Evolutionary conservation across 2,329 filamentous ascomycete genomes (phyloP), one percentile per base, ranked within the genome.

Genomic region (Ceratocystis cacaofunesta): DNA sequence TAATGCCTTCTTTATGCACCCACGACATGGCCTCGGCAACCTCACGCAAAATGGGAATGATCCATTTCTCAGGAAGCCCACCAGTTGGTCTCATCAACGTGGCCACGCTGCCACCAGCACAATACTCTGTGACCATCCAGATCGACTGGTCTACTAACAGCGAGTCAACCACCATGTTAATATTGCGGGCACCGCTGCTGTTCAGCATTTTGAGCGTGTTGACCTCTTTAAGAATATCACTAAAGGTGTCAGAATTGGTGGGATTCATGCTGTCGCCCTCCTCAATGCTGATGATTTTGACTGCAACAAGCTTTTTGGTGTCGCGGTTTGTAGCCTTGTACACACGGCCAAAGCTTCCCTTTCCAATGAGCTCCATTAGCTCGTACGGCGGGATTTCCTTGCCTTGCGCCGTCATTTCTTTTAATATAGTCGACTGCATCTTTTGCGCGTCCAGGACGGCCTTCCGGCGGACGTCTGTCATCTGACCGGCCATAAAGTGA

Each of bases 261-360:
- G 82, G 81, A 69, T 85, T 80, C 32, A 83, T 75, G 3, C 77
- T 81, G 72, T 90, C 87, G 66, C 81, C 80, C 70, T 86, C 85
- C 71, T 90, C 87, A 50, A 90, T 86, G 72, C 89, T 85, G 71
- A 89, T 87, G 69, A 89, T 89, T 74, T 90, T 89, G 69, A 88
- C 80, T 5, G 86, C 85, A 12, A 88, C 85, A 19, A 86, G 73
- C 67, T 78, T 70, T 30, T 71, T 71, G 22, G 72, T 75, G 48
- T 73, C 73, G 30, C 71, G 58, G 32, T 74, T 71, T 28, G 70
- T 73, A 28, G 76, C 83, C 73, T 85, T 87, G 73, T 85, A 88
- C 5, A 88, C 85, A 43, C 84, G 79, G 6, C 85, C 85, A 70
- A 84, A 87, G 63, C 80, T 81, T 43, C 85, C 85, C 70, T 87